Conservation (phyloP, 2,329 filamentous ascomycete species). For the Paracoccidioides brasiliensis region DNA sequence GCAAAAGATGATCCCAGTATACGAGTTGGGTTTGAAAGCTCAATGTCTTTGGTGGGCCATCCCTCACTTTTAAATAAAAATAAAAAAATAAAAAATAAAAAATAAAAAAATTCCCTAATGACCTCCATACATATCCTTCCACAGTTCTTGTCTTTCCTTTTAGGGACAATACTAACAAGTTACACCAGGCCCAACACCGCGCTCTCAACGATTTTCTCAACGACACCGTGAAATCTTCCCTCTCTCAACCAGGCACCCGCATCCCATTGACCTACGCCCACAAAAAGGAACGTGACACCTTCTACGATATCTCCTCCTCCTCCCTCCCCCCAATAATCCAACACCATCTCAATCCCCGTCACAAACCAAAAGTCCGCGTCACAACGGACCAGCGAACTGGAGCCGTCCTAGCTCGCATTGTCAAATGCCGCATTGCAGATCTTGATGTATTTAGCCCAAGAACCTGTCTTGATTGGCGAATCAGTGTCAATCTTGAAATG, state of each 20-base stretch:
- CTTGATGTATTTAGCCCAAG: conserved; percentile 74
- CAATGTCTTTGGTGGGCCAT: conserved; percentile 67
- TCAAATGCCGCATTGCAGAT: conserved; percentile 81
- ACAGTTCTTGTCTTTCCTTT: background rate
- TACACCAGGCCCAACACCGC: conserved; percentile 58
- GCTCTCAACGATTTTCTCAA: conserved; percentile 79
- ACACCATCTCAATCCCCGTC: conserved; percentile 45
- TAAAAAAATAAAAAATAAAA: too few relatives aligned
- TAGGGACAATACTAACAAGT: background rate
- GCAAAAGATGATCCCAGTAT: conserved; percentile 38
- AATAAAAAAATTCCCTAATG: background rate
- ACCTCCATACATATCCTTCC: background rate
- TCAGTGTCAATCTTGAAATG: conserved; percentile 93
- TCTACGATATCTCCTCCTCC: conserved; percentile 58
- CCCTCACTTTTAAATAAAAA: background rate
- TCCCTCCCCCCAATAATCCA: conserved; percentile 53
- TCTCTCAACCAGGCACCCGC: conserved; percentile 25
- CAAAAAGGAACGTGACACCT: conserved; percentile 68
- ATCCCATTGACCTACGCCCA: conserved; percentile 60
- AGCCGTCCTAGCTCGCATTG: conserved; percentile 63
- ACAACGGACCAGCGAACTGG: conserved; percentile 62
- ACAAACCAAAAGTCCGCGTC: conserved; percentile 55
- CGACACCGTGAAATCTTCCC: conserved; percentile 43
- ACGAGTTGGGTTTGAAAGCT: conserved; percentile 63
- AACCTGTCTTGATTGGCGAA: conserved; percentile 72